Evolutionary conservation across 768 basidiomycete species (phyloP).

Genomic region (Postia placenta): DNA sequence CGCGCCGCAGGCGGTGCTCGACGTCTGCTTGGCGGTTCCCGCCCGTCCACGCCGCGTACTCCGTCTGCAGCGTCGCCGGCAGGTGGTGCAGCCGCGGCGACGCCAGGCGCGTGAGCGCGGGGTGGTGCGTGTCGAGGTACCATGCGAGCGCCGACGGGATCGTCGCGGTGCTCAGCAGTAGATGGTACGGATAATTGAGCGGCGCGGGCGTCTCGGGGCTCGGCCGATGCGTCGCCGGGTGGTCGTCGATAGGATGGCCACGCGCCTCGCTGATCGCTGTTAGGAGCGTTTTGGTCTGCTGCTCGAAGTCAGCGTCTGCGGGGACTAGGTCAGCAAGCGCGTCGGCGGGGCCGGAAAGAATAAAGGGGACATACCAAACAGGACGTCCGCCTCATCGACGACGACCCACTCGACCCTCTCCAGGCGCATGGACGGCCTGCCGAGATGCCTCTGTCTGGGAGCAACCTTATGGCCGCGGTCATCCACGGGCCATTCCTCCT

Average conservation of each 20-base stretch:
- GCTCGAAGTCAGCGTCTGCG: constrained; percentile 77
- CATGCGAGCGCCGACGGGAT: constrained; percentile 70
- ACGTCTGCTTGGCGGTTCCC: constrained; percentile 81
- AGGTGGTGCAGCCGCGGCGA: constrained; percentile 79
- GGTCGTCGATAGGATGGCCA: constrained; percentile 30
- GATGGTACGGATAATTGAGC: constrained; percentile 66
- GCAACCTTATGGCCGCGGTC: constrained; percentile 18
- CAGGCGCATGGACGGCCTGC: constrained; percentile 54
- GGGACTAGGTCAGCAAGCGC: not conserved
- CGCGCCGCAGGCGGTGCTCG: constrained; percentile 60
- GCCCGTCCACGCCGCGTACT: constrained; percentile 71
- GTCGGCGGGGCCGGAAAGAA: not conserved
- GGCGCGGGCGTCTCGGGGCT: constrained; percentile 16
- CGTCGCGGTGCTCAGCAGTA: constrained; percentile 81
- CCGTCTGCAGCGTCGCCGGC: constrained; percentile 61
- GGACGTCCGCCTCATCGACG: constrained; percentile 86
- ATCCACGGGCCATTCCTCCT: constrained; percentile 24
- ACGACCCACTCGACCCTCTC: constrained; percentile 82
- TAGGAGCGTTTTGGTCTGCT: constrained; percentile 63
- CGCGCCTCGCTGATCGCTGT: constrained; percentile 64
- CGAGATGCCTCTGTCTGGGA: constrained; percentile 32
- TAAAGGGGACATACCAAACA: constrained; percentile 56
- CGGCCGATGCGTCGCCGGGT: not conserved
- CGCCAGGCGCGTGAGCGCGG: constrained; percentile 60
- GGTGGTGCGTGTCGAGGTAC: constrained; percentile 60